Conservation (phyloP, 768 basidiomycete species). For the Podaxis mareebaensis region DNA sequence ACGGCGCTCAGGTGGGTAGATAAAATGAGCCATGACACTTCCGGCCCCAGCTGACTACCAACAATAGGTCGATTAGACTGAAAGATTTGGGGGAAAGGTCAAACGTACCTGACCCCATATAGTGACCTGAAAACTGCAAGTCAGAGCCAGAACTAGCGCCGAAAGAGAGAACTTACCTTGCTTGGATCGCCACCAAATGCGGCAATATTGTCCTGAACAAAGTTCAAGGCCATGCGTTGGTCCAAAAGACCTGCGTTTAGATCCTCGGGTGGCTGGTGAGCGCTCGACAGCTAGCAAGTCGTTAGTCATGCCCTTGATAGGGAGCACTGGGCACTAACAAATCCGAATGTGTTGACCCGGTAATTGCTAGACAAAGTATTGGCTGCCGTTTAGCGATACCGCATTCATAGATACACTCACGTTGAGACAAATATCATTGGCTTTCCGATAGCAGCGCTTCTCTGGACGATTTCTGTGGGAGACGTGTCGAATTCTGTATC, state of each 20-base stretch:
- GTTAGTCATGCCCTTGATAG: neutral
- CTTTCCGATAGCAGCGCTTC: conserved; percentile 45
- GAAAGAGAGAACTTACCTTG: conserved; percentile 25
- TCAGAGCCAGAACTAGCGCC: neutral
- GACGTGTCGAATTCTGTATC: neutral
- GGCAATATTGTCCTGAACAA: conserved; percentile 65
- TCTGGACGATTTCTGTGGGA: conserved; percentile 44
- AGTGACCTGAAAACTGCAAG: conserved; percentile 38
- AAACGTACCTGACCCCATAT: conserved; percentile 54
- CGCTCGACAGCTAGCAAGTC: conserved; percentile 44
- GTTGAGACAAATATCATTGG: conserved; percentile 59
- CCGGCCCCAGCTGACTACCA: conserved; percentile 53
- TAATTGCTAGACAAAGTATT: conserved; percentile 43
- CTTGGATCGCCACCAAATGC: conserved; percentile 67
- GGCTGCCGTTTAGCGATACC: neutral
- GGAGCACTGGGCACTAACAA: conserved; percentile 30
- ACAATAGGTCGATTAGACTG: neutral
- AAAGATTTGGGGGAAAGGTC: neutral
- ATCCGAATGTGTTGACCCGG: conserved; percentile 59
- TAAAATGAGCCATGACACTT: conserved; percentile 47
- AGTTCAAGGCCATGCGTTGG: conserved; percentile 57
- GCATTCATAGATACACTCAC: conserved; percentile 26
- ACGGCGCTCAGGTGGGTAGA: conserved; percentile 36
- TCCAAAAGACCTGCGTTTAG: conserved; percentile 63
- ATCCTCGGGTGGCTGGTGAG: conserved; percentile 43